Percentiles rank a stretch among this genome's conserved stretches.
These are phyloP conservation scores for Gypsophila paniculata DNA, from an alignment of 179 eudicot genomes.

Conservation along the genomic window DNA sequence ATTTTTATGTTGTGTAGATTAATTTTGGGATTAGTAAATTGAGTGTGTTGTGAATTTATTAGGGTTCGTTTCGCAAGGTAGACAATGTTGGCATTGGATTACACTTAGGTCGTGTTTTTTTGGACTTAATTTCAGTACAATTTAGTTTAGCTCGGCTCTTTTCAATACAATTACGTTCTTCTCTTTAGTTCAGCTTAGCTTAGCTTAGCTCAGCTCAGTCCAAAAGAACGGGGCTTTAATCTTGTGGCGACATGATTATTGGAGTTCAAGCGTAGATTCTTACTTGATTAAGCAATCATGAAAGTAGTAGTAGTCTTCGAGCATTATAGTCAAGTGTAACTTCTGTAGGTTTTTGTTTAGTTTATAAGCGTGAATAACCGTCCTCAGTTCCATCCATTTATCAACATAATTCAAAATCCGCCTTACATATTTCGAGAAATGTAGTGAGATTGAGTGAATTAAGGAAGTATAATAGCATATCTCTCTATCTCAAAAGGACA, in stretches of 20 bases:
- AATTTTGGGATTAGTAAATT: background rate
- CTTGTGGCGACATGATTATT: background rate
- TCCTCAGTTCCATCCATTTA: background rate
- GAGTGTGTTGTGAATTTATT: background rate
- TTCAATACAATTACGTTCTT: no score
- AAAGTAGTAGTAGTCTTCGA: background rate
- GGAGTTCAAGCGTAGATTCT: background rate
- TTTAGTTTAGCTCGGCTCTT: no score
- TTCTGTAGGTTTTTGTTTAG: background rate
- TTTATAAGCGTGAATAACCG: background rate
- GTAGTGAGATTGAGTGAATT: no score
- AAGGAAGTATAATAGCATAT: background rate
- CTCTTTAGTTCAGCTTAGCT: no score
- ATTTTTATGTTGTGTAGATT: background rate
- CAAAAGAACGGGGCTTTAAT: no score
- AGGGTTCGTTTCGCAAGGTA: background rate
- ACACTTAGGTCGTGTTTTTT: no score
- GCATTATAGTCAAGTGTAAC: conserved; percentile 8
- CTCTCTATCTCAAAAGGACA: no score
- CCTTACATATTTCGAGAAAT: no score
- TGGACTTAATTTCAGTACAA: no score
- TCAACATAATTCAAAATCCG: no score
- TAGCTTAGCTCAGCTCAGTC: no score
- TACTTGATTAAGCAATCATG: background rate
- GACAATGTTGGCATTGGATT: background rate